Conservation (phyloP, 2,329 filamentous ascomycete genomes). For the Pestalotiopsis sp. region DNA sequence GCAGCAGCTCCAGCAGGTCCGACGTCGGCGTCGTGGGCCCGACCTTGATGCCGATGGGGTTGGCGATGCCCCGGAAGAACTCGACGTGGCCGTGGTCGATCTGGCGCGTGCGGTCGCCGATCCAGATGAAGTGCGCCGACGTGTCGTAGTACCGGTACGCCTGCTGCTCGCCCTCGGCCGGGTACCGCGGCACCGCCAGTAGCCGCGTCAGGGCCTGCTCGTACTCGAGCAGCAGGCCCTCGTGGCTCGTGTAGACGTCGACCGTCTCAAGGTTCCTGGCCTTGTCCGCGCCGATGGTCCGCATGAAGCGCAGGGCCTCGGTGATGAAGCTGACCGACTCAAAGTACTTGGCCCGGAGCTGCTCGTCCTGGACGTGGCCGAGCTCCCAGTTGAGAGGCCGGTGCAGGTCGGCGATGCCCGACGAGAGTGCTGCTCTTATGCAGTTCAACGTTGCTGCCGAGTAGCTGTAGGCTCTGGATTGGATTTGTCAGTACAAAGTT, state of each 20-base stretch:
- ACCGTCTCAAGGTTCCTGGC: slow-evolving; percentile 85
- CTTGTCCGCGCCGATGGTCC: slow-evolving; percentile 86
- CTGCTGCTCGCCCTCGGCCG: slow-evolving; percentile 30
- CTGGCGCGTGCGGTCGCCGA: slow-evolving; percentile 93
- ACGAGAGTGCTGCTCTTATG: slow-evolving; percentile 78
- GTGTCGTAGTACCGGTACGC: slow-evolving; percentile 84
- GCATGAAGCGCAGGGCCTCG: slow-evolving; percentile 92
- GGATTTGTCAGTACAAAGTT: slow-evolving; percentile 7
- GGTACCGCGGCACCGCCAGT: slow-evolving; percentile 56
- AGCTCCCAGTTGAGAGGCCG: slow-evolving; percentile 93
- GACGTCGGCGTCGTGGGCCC: slow-evolving; percentile 78
- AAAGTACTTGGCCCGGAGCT: slow-evolving; percentile 83
- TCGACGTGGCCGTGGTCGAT: slow-evolving; percentile 93
- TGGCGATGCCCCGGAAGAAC: slow-evolving; percentile 94
- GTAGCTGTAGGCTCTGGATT: slow-evolving; percentile 81
- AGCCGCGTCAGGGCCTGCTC: slow-evolving; percentile 84
- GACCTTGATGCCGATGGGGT: slow-evolving; percentile 95
- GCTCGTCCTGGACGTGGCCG: slow-evolving; percentile 84
- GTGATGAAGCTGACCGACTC: slow-evolving; percentile 83
- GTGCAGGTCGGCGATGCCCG: slow-evolving; percentile 91
- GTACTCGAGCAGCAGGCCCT: slow-evolving; percentile 92
- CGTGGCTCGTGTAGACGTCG: slow-evolving; percentile 93
- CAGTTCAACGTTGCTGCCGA: slow-evolving; percentile 95
- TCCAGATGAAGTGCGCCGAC: slow-evolving; percentile 96
- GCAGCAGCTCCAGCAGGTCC: slow-evolving; percentile 78